Percentiles rank a stretch among this genome's conserved stretches.
These are phyloP conservation scores for Lunularia cruciata DNA, from an alignment of 225 moss, liverwort and hornwort species.

Conservation along the genomic window DNA sequence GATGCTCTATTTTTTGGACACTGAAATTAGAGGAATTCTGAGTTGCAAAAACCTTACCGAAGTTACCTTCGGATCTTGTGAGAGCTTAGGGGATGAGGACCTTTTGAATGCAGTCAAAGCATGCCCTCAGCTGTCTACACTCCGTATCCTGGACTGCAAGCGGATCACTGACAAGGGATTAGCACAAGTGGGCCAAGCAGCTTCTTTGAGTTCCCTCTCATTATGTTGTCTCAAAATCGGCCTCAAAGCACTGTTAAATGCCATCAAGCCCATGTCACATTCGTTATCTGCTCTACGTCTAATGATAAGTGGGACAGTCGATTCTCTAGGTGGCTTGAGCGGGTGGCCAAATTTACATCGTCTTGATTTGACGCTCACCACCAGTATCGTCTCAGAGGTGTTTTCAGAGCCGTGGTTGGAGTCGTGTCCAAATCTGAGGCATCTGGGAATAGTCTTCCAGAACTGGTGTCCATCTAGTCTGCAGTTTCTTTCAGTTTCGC, in stretches of 20 bases:
- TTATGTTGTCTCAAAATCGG: slow-evolving; percentile 36
- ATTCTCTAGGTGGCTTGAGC: slow-evolving; percentile 32
- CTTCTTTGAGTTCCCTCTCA: slow-evolving; percentile 30
- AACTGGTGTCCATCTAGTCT: slow-evolving; percentile 37
- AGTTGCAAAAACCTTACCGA: slow-evolving; percentile 34
- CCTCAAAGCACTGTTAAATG: slow-evolving; percentile 29
- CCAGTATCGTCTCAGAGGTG: slow-evolving; percentile 7
- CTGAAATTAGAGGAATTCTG: slow-evolving; percentile 25
- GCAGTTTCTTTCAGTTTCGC: slow-evolving; percentile 21
- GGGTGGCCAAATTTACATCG: slow-evolving; percentile 34
- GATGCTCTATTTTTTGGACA: slow-evolving; percentile 28
- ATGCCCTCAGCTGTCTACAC: slow-evolving; percentile 35
- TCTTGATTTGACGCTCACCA: slow-evolving; percentile 36
- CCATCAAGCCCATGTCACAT: slow-evolving; percentile 29
- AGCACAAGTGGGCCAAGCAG: slow-evolving; percentile 11
- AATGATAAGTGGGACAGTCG: slow-evolving; percentile 31
- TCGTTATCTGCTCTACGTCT: slow-evolving; percentile 32
- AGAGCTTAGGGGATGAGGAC: slow-evolving; percentile 31
- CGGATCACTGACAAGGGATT: slow-evolving; percentile 32
- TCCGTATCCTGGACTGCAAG: slow-evolving; percentile 40
- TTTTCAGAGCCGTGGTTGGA: slow-evolving; percentile 36
- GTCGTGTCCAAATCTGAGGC: slow-evolving; percentile 40
- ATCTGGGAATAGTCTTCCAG: slow-evolving; percentile 34
- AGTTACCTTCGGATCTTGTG: slow-evolving; percentile 40
- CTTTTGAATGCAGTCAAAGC: slow-evolving; percentile 17